Evolutionary conservation across 768 basidiomycete genomes (phyloP).

Genomic region (Psilocybe tampanensis): DNA sequence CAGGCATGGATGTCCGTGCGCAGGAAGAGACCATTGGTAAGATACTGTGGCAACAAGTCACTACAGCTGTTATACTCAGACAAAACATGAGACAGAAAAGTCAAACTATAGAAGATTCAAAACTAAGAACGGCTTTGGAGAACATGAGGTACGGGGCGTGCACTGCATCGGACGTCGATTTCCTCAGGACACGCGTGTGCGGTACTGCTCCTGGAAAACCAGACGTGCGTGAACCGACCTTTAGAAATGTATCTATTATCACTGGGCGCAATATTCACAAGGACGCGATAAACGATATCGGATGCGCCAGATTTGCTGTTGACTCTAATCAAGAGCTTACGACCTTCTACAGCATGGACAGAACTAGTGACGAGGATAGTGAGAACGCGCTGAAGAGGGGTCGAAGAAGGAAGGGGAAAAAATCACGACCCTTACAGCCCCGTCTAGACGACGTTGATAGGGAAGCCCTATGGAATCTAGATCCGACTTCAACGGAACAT

Average conservation of each 20-base stretch:
- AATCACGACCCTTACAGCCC: not conserved
- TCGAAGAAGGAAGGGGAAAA: too few relatives aligned
- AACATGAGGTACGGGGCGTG: slow-evolving; percentile 37
- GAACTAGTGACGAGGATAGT: not conserved
- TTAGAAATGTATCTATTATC: slow-evolving; percentile 35
- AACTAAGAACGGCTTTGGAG: slow-evolving; percentile 28
- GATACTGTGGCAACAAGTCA: slow-evolving; percentile 36
- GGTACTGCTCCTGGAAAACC: slow-evolving; percentile 17
- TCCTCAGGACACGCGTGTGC: slow-evolving; percentile 27
- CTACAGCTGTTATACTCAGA: slow-evolving; percentile 34
- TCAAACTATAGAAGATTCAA: slow-evolving; percentile 22
- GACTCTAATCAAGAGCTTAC: slow-evolving; percentile 23
- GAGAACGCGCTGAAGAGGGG: not conserved
- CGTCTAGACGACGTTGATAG: not conserved
- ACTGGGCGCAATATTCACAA: slow-evolving; percentile 32
- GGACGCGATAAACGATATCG: slow-evolving; percentile 33
- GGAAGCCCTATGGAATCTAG: slow-evolving; percentile 12
- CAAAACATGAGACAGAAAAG: slow-evolving; percentile 35
- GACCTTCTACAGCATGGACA: slow-evolving; percentile 22
- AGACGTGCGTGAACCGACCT: slow-evolving; percentile 11
- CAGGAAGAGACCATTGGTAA: slow-evolving; percentile 28
- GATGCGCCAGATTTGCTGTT: slow-evolving; percentile 28
- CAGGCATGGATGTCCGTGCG: not conserved
- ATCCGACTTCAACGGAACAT: slow-evolving; percentile 10
- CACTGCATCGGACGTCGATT: slow-evolving; percentile 22